Percentiles rank a stretch among this genome's conserved stretches.
These are phyloP conservation scores for Tricholoma sp. DNA, from an alignment of 768 basidiomycete species.

Conservation along the genomic window DNA sequence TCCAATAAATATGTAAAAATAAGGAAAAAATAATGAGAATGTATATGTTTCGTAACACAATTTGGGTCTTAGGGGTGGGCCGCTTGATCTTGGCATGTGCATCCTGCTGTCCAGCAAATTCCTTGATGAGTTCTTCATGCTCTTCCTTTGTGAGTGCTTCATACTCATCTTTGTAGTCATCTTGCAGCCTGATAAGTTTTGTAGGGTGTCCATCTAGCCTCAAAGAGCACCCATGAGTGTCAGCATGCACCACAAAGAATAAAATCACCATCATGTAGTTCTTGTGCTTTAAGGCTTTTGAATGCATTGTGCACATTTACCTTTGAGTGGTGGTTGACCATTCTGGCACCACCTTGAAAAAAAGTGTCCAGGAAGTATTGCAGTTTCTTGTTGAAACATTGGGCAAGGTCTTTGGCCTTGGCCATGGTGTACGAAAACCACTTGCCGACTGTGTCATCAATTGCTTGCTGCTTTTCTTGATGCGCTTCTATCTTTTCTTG, in stretches of 20 bases:
- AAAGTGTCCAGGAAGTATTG: background rate
- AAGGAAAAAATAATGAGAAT: no score
- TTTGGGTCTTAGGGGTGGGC: background rate
- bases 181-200: background rate
- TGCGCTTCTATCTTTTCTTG: background rate
- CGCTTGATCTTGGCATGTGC: background rate
- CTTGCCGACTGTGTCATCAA: background rate
- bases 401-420: background rate
- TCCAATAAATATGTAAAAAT: no score
- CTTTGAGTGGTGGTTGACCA: background rate
- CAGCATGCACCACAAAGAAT: no score
- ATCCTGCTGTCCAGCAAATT: background rate
- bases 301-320: no score
- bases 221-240: no score
- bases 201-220: background rate
- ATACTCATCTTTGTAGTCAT: background rate
- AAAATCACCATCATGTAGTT: no score
- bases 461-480: background rate
- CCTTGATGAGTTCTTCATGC: background rate
- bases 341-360: background rate
- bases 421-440: background rate
- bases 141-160: background rate
- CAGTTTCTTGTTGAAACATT: background rate
- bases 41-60: no score
- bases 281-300: no score